These are phyloP conservation scores for Pseudozyma tsukubaensis DNA, from an alignment of 1,284 basidiomycete genomes.

Conservation along the genomic window DNA sequence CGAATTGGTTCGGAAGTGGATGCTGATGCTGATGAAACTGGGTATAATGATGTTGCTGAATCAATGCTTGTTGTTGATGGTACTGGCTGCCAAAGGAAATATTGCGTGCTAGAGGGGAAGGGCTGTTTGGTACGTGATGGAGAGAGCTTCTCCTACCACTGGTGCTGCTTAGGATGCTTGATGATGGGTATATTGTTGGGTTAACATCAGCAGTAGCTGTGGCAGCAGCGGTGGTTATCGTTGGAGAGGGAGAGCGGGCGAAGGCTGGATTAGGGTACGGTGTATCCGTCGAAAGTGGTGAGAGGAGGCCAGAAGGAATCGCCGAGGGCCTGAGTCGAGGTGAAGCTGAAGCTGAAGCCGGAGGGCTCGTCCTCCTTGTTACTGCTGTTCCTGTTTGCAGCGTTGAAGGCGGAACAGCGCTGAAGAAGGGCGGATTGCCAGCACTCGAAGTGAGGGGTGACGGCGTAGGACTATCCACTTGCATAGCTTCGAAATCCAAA, in stretches of 20 bases:
- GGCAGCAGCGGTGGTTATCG: neutral
- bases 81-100: conserved; percentile 7
- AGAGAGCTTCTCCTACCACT: neutral
- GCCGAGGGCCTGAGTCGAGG: neutral
- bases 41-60: conserved; percentile 10
- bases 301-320: neutral
- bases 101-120: conserved; percentile 20
- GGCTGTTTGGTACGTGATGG: conserved; percentile 10
- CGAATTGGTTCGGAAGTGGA: conserved; percentile 4
- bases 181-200: conserved; percentile 1
- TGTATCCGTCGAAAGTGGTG: neutral
- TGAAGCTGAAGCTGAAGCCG: conserved; percentile 1
- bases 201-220: neutral
- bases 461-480: conserved; percentile 33
- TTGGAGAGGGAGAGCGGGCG: neutral
- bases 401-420: too few species aligned
- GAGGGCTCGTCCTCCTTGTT: neutral
- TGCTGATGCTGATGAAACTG: conserved; percentile 9
- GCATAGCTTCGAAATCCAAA: conserved; percentile 38
- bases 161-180: neutral
- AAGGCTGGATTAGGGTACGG: neutral
- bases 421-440: conserved; percentile 4
- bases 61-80: neutral
- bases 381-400: too few species aligned
- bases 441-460: conserved; percentile 15